Evolutionary conservation across 2,329 filamentous ascomycete species (phyloP), one percentile per base, ranked within the genome.

Genomic region (Fusarium succisae): DNA sequence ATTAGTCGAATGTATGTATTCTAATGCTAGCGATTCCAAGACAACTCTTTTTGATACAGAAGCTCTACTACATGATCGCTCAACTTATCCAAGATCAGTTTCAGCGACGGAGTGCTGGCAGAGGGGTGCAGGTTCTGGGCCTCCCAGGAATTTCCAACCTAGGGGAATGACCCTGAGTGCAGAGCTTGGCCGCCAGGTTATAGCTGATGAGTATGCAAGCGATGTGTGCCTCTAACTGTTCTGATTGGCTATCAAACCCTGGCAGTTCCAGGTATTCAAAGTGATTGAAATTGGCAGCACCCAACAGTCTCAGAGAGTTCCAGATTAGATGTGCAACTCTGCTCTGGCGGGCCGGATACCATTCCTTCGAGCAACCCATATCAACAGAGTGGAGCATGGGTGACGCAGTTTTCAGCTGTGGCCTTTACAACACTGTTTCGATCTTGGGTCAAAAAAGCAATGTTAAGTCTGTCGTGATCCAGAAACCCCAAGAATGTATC

Each of bases 281-380:
- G 35, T 41, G 44, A 48, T 41, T 53, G 35, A 43, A 41, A 41
- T 50, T n/a, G n/a, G 35, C 37, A 37, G 55, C 48, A 48, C 54
- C 44, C 63, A 72, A 39, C 51, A 48, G 66, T 69, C 63, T 45
- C 65, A 32, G 48, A 60, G 59, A 48, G 58, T 51, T 63, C 50
- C 48, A 67, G 61, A 66, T 71, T 69, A 61, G 76, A 77, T 75
- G 71, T 69, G 63, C 69, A 77, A 61, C 44, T 54, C n/a, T 32
- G 55, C n/a, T 73, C 63, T 71, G 66, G 57, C 63, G 62, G 67
- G 56, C 37, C 59, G 50, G 67, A 74, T 72, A 73, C 76, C 75
- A 78, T 68, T 70, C 75, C 73, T 74, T 69, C 44, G 68, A 57
- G 51, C 28, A 53, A 24, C 53, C 62, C 64, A 50, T 55, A 61